Conservation (phyloP, 2,329 filamentous ascomycete genomes). For the Colletotrichum somersetense region DNA sequence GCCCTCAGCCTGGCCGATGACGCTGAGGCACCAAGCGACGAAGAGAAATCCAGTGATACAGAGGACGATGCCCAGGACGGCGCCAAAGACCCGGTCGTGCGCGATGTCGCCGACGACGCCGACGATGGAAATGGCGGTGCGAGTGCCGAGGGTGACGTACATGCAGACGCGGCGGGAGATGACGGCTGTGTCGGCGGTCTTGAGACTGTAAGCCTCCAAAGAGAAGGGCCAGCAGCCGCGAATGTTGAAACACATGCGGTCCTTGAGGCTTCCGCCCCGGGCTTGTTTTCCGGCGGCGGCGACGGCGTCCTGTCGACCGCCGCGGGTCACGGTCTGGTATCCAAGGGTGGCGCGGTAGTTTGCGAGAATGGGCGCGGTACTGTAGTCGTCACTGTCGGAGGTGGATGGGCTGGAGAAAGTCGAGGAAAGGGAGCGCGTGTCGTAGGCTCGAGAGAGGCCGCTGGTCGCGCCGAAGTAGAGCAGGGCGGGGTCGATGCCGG, state of each 20-base stretch:
- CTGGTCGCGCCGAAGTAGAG: slow-evolving; percentile 4
- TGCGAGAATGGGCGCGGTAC: neutral
- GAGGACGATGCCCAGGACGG: slow-evolving; percentile 28
- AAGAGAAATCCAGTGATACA: slow-evolving; percentile 30
- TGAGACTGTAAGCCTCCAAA: slow-evolving; percentile 34
- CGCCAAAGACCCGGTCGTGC: slow-evolving; percentile 1
- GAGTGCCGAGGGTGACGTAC: slow-evolving; percentile 27
- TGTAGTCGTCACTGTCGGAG: neutral
- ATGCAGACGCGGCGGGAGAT: slow-evolving; percentile 36
- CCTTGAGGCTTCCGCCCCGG: slow-evolving; percentile 13
- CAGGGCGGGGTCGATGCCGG: slow-evolving; percentile 8
- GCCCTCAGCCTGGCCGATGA: slow-evolving; percentile 34
- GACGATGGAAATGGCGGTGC: slow-evolving; percentile 29
- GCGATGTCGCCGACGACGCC: slow-evolving; percentile 18
- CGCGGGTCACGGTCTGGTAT: neutral
- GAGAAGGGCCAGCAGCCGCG: slow-evolving; percentile 36
- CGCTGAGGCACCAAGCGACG: slow-evolving; percentile 35
- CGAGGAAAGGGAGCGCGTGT: neutral
- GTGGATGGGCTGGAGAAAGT: neutral
- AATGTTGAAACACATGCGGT: slow-evolving; percentile 31
- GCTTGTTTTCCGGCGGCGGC: neutral
- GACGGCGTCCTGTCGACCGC: slow-evolving; percentile 1
- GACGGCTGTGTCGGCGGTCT: slow-evolving; percentile 26
- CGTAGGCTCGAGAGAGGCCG: neutral
- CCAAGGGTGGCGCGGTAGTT: neutral